These are phyloP conservation scores for Fusarium metavorans DNA, from an alignment of 2,329 filamentous ascomycete genomes.

Conservation along the genomic window DNA sequence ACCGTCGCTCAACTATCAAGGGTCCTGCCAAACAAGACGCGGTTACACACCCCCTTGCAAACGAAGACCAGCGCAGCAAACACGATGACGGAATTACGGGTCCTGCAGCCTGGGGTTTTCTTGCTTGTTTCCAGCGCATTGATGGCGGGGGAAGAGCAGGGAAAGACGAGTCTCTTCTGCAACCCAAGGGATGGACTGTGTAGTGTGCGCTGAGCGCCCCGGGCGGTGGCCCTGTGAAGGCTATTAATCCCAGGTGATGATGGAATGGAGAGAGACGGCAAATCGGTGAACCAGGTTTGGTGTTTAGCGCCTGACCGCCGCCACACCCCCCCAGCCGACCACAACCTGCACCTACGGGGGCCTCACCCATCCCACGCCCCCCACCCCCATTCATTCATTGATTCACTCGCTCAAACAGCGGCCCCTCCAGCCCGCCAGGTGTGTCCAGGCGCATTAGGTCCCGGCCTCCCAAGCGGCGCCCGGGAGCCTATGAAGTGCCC, in stretches of 20 bases:
- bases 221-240: slow-evolving; percentile 2
- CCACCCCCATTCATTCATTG: neutral
- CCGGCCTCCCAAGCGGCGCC: slow-evolving; percentile 27
- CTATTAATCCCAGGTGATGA: neutral
- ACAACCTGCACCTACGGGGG: neutral
- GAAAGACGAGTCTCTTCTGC: neutral
- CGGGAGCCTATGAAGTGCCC: slow-evolving; percentile 32
- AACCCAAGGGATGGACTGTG: neutral
- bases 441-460: slow-evolving; percentile 31
- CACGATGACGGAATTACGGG: slow-evolving; percentile 15
- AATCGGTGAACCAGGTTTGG: neutral
- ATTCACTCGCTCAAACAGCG: neutral
- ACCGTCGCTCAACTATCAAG: neutral
- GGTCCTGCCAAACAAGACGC: slow-evolving; percentile 18
- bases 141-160: neutral
- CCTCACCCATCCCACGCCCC: slow-evolving; percentile 9
- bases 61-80: slow-evolving; percentile 10
- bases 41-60: slow-evolving; percentile 19
- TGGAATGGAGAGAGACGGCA: neutral
- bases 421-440: neutral
- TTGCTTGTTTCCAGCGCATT: neutral
- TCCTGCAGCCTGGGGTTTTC: slow-evolving; percentile 4
- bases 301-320: slow-evolving; percentile 15
- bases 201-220: neutral
- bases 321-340: neutral